A percentile compares a stretch with the other conserved stretches of the same genome.
Conservation (phyloP, 768 basidiomycete species). For the Serendipita sp. region DNA sequence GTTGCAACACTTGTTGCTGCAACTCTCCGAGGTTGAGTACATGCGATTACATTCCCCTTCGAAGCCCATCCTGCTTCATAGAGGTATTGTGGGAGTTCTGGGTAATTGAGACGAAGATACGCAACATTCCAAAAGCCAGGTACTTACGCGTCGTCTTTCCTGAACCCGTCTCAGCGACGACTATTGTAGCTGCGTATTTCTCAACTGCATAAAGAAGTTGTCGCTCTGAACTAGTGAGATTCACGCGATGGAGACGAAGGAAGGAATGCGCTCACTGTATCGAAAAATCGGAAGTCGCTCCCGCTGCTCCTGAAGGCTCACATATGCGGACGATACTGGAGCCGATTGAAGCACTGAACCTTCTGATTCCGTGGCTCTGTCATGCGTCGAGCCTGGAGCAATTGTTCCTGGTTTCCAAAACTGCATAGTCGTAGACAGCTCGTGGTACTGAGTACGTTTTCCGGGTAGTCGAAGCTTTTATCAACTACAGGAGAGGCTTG, state of each 20-base stretch:
- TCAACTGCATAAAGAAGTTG: conserved; percentile 74
- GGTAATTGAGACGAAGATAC: not conserved
- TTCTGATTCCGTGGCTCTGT: conserved; percentile 65
- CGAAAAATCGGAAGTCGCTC: conserved; percentile 80
- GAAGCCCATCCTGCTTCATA: conserved; percentile 85
- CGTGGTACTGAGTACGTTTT: not conserved
- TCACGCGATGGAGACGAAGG: too few relatives aligned
- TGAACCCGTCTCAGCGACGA: conserved; percentile 90
- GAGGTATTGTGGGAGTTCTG: conserved; percentile 92
- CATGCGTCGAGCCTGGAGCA: conserved; percentile 74
- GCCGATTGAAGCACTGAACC: conserved; percentile 54
- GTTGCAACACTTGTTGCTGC: conserved; percentile 89
- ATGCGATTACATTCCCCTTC: conserved; percentile 70
- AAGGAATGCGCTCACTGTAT: conserved; percentile 40
- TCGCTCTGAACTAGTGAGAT: conserved; percentile 32
- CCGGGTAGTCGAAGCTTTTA: too few relatives aligned
- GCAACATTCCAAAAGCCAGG: not conserved
- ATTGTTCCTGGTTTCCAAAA: conserved; percentile 86
- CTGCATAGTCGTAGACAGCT: conserved; percentile 22
- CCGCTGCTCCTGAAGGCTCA: conserved; percentile 51
- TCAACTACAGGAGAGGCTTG: too few relatives aligned
- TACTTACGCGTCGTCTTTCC: conserved; percentile 92
- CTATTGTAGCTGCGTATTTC: conserved; percentile 64
- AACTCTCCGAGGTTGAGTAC: conserved; percentile 84
- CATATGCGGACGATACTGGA: conserved; percentile 34